These are phyloP conservation scores for Pholiota conissans DNA, from an alignment of 768 basidiomycete genomes.

Conservation along the genomic window DNA sequence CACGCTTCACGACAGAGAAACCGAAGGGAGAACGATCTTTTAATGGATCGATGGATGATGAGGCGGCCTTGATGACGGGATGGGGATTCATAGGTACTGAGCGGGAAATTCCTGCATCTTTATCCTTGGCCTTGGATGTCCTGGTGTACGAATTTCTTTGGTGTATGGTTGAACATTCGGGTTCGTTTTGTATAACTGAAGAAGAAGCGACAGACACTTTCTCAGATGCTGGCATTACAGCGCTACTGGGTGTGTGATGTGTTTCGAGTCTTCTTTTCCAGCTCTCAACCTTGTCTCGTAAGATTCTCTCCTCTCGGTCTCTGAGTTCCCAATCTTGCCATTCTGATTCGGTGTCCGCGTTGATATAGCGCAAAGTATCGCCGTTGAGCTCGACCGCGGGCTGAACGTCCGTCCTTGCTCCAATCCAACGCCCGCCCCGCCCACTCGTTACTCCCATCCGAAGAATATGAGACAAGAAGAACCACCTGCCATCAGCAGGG, in stretches of 20 bases:
- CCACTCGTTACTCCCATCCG: conserved; percentile 21
- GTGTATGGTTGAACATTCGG: not conserved
- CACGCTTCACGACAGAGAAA: conserved; percentile 15
- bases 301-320: conserved; percentile 12
- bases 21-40: conserved; percentile 13
- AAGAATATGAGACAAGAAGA: conserved; percentile 16
- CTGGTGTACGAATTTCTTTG: not conserved
- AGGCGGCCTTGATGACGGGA: not conserved
- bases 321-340: conserved; percentile 25
- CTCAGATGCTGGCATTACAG: not conserved
- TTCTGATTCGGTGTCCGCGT: conserved; percentile 21
- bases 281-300: conserved; percentile 23
- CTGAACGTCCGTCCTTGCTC: conserved; percentile 15
- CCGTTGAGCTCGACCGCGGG: conserved; percentile 9
- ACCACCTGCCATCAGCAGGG: conserved; percentile 23
- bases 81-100: not conserved
- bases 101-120: not conserved
- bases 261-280: conserved; percentile 20
- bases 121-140: conserved; percentile 4
- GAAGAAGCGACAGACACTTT: not conserved
- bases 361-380: conserved; percentile 16
- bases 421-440: conserved; percentile 19
- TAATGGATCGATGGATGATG: not conserved
- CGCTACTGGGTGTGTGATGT: not conserved
- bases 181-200: not conserved